Evolutionary conservation across 164 flowering plant genomes (phyloP).

Genomic region (Litsea cubeba): DNA sequence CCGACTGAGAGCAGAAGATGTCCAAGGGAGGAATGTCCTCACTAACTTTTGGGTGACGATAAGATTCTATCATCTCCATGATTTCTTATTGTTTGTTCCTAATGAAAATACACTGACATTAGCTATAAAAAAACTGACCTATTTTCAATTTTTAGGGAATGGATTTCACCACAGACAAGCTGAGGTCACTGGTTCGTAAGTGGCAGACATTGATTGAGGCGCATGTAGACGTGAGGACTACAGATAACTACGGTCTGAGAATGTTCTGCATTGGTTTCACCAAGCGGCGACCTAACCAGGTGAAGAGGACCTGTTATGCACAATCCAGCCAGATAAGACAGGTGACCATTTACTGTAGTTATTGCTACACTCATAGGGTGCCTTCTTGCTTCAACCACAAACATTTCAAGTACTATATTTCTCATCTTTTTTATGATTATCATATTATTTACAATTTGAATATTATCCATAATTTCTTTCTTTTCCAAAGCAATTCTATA

Average conservation of each 20-base stretch:
- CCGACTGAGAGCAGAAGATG: constrained; percentile 34
- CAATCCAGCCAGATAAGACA: constrained; percentile 37
- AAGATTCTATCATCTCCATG: neutral
- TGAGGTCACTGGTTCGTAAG: constrained; percentile 37
- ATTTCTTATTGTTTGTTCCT: too few relatives aligned
- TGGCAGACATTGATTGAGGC: constrained; percentile 47
- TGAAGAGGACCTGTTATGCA: constrained; percentile 34
- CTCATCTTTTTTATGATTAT: neutral
- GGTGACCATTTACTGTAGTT: constrained; percentile 9
- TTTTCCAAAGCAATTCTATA: too few relatives aligned
- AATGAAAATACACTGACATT: neutral
- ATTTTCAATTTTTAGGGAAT: constrained; percentile 21
- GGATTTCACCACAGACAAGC: constrained; percentile 38
- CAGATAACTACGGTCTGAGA: constrained; percentile 28
- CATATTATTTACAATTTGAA: neutral
- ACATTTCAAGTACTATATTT: neutral
- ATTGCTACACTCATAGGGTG: neutral
- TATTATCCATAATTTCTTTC: too few relatives aligned
- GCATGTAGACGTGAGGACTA: constrained; percentile 38
- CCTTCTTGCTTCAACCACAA: too few relatives aligned
- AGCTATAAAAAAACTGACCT: neutral
- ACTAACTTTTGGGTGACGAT: constrained; percentile 32
- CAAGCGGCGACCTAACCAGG: constrained; percentile 37
- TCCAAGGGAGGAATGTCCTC: constrained; percentile 37
- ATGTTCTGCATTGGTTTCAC: constrained; percentile 40